phyloP scores from a whole-genome alignment of 2,329 filamentous ascomycete genomes.

The Amylocarpus encephaloides region DNA sequence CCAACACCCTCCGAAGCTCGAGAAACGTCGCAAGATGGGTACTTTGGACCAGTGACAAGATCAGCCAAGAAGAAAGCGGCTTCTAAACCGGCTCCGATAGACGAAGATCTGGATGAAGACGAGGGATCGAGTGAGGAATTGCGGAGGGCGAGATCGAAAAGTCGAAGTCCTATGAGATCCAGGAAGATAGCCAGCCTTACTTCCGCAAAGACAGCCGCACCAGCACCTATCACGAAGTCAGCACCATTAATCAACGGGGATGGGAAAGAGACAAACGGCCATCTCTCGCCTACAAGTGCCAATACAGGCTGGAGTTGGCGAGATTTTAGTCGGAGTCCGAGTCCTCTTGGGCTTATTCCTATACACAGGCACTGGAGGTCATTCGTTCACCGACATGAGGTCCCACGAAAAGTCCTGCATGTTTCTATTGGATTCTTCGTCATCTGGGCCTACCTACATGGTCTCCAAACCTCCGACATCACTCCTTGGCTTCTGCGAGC shows the following conservation, averaged over 20 bases:
- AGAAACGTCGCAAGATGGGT: slow-evolving; percentile 47
- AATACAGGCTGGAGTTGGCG: slow-evolving; percentile 71
- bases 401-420: slow-evolving; percentile 87
- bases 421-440: slow-evolving; percentile 96
- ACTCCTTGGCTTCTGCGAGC: slow-evolving; percentile 77
- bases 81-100: slow-evolving; percentile 52
- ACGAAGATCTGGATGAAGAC: slow-evolving; percentile 43
- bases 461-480: slow-evolving; percentile 69
- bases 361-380: slow-evolving; percentile 88
- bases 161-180: slow-evolving; percentile 32
- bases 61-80: slow-evolving; percentile 60
- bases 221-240: slow-evolving; percentile 28
- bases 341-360: slow-evolving; percentile 87
- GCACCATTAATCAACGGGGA: slow-evolving; percentile 16
- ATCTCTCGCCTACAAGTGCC: slow-evolving; percentile 59
- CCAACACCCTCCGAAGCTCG: slow-evolving; percentile 61
- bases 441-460: slow-evolving; percentile 75
- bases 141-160: slow-evolving; percentile 29
- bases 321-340: slow-evolving; percentile 85
- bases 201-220: slow-evolving; percentile 39
- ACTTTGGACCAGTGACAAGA: slow-evolving; percentile 71
- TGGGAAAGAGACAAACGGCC: slow-evolving; percentile 49
- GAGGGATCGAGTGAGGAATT: slow-evolving; percentile 24
- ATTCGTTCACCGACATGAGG: slow-evolving; percentile 94
- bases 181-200: slow-evolving; percentile 49